phyloP scores from a whole-genome alignment of 176 grass and related monocot genomes.

The Aegilops longissima region DNA sequence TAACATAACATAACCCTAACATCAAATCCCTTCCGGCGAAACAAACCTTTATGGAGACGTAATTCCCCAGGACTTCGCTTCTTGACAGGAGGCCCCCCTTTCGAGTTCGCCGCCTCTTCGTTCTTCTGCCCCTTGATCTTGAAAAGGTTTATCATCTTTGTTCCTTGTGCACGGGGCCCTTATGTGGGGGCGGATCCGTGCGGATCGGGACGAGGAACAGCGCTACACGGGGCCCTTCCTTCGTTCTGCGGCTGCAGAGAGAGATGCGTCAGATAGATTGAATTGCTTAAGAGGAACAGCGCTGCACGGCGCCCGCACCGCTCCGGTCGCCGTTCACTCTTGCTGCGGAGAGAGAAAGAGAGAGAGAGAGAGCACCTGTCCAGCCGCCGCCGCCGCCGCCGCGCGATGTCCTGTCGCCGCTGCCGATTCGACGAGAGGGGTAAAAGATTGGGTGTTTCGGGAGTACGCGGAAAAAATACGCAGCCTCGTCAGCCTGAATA shows the following conservation, averaged over 20 bases:
- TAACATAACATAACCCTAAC: neutral
- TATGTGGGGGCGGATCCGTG: neutral
- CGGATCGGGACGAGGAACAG: neutral
- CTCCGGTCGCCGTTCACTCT: neutral
- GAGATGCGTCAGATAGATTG: neutral
- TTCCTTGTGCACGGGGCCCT: neutral
- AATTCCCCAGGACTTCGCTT: conserved; percentile 68
- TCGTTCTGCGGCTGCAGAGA: neutral
- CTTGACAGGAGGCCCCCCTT: conserved; percentile 44
- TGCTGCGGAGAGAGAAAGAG: neutral
- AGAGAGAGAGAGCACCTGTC: neutral
- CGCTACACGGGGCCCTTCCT: neutral
- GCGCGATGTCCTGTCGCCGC: too few relatives aligned
- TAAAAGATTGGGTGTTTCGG: neutral
- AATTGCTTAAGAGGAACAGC: too few relatives aligned
- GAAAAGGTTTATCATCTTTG: conserved; percentile 63
- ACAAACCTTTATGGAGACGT: conserved; percentile 66
- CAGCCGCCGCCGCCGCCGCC: too few relatives aligned
- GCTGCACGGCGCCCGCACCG: too few relatives aligned
- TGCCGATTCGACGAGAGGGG: neutral
- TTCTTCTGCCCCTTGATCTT: conserved; percentile 61
- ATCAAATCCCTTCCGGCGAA: neutral
- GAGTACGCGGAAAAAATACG: neutral
- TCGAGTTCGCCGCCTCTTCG: conserved; percentile 53
- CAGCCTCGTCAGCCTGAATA: neutral